phyloP scores from a whole-genome alignment of 345 rosid genomes.

The Hibiscus trionum region DNA sequence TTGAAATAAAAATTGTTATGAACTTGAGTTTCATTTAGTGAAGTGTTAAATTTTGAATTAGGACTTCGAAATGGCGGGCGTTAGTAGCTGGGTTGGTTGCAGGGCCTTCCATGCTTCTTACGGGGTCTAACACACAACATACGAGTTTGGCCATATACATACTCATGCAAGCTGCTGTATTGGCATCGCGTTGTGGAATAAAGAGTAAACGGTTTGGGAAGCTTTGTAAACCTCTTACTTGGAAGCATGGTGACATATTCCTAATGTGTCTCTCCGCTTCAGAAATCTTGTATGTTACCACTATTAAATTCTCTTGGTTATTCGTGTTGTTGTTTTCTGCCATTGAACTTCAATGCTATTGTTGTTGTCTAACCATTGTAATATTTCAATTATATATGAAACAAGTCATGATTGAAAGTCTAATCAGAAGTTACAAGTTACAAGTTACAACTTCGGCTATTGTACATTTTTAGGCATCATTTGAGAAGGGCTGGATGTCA shows the following conservation, averaged over 20 bases:
- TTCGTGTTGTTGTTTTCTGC: neutral
- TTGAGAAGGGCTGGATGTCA: too few relatives aligned
- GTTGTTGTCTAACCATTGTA: too few relatives aligned
- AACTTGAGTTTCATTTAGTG: slow-evolving; percentile 9
- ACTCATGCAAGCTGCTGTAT: slow-evolving; percentile 89
- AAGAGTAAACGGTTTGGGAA: slow-evolving; percentile 75
- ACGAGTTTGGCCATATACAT: slow-evolving; percentile 83
- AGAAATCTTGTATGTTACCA: slow-evolving; percentile 69
- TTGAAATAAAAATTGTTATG: neutral
- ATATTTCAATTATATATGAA: too few relatives aligned
- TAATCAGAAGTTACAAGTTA: too few relatives aligned
- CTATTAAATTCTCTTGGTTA: slow-evolving; percentile 3
- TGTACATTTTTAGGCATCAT: too few relatives aligned
- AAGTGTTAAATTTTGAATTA: slow-evolving; percentile 18
- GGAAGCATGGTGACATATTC: slow-evolving; percentile 94
- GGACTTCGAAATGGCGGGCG: slow-evolving; percentile 89
- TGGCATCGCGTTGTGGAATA: slow-evolving; percentile 90
- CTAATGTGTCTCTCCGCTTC: slow-evolving; percentile 96
- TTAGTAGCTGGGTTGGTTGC: slow-evolving; percentile 80
- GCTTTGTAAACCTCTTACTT: slow-evolving; percentile 82
- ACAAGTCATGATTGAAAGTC: too few relatives aligned
- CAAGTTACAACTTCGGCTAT: too few relatives aligned
- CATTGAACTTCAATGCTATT: neutral
- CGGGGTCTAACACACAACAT: slow-evolving; percentile 72
- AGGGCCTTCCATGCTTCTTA: slow-evolving; percentile 93